Evolutionary conservation across 73 alveolate species (phyloP).

Genomic region (Paraurostyla sp.): DNA sequence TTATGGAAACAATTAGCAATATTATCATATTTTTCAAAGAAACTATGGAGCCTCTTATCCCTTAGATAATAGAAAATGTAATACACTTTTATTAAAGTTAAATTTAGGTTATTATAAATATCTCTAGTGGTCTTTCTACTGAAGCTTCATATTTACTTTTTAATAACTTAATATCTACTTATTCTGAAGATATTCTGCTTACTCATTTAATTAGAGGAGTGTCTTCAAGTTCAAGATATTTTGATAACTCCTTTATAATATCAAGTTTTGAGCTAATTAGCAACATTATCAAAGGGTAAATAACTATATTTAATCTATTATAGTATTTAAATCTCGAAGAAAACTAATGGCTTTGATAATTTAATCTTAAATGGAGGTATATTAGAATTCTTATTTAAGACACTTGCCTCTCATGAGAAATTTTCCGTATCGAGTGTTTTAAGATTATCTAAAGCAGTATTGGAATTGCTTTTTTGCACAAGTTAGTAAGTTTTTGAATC

Average conservation of each 20-base stretch:
- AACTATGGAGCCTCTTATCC: neutral
- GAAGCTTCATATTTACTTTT: constrained; percentile 6
- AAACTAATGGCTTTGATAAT: neutral
- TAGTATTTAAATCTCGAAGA: neutral
- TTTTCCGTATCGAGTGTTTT: neutral
- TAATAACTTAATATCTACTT: neutral
- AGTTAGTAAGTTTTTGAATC: neutral
- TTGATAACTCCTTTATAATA: neutral
- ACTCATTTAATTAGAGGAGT: neutral
- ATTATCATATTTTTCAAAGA: neutral
- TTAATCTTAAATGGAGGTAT: neutral
- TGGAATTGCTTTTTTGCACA: constrained; percentile 23
- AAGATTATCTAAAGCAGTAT: constrained; percentile 7
- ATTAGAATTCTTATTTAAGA: neutral
- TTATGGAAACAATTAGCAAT: constrained; percentile 2
- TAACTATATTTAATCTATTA: neutral
- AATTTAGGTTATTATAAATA: neutral
- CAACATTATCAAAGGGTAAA: neutral
- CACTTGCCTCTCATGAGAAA: neutral
- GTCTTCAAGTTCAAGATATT: neutral
- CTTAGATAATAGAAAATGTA: constrained; percentile 17
- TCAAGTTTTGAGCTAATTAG: constrained; percentile 26
- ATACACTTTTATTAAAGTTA: no score
- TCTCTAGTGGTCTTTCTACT: neutral
- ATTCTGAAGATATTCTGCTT: neutral